phyloP scores from a whole-genome alignment of 2,329 filamentous ascomycete species.

The Thielaviopsis euricoi region DNA sequence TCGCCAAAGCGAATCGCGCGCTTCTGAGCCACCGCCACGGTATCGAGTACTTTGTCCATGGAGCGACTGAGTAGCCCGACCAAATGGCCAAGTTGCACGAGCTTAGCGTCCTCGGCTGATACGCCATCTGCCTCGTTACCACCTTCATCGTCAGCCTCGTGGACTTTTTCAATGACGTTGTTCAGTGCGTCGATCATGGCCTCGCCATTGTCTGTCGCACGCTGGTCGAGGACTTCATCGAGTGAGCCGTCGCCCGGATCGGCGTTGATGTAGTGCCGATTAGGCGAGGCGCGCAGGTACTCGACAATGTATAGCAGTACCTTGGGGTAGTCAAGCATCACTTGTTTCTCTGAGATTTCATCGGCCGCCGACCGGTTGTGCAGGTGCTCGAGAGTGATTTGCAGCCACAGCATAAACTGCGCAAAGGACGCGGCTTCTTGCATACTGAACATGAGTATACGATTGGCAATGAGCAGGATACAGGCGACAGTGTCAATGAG shows the following conservation, averaged over 20 bases:
- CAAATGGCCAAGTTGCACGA: slow-evolving; percentile 48
- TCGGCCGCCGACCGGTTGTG: slow-evolving; percentile 45
- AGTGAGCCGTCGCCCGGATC: slow-evolving; percentile 8
- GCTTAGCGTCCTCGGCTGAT: slow-evolving; percentile 26
- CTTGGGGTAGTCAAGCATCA: slow-evolving; percentile 54
- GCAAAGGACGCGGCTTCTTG: slow-evolving; percentile 64
- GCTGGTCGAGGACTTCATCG: slow-evolving; percentile 24
- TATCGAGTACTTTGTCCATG: slow-evolving; percentile 44
- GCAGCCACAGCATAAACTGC: slow-evolving; percentile 70
- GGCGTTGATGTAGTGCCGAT: slow-evolving; percentile 43
- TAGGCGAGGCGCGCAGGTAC: slow-evolving; percentile 48
- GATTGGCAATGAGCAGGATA: slow-evolving; percentile 59
- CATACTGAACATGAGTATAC: slow-evolving; percentile 51
- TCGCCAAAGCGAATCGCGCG: slow-evolving; percentile 52
- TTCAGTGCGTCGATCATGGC: slow-evolving; percentile 1
- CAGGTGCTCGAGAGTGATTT: slow-evolving; percentile 65
- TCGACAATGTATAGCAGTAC: slow-evolving; percentile 64
- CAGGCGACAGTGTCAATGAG: slow-evolving; percentile 57
- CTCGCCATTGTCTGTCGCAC: slow-evolving; percentile 19
- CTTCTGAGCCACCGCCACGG: slow-evolving; percentile 53
- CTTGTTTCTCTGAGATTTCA: slow-evolving; percentile 63
- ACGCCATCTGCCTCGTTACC: neutral
- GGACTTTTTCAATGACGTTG: slow-evolving; percentile 19
- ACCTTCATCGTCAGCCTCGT: slow-evolving; percentile 23
- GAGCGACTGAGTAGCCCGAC: slow-evolving; percentile 40